Percentiles rank a stretch among this genome's conserved stretches.
phyloP scores from a whole-genome alignment of 176 grass and related monocot genomes.

The Poa pratensis region DNA sequence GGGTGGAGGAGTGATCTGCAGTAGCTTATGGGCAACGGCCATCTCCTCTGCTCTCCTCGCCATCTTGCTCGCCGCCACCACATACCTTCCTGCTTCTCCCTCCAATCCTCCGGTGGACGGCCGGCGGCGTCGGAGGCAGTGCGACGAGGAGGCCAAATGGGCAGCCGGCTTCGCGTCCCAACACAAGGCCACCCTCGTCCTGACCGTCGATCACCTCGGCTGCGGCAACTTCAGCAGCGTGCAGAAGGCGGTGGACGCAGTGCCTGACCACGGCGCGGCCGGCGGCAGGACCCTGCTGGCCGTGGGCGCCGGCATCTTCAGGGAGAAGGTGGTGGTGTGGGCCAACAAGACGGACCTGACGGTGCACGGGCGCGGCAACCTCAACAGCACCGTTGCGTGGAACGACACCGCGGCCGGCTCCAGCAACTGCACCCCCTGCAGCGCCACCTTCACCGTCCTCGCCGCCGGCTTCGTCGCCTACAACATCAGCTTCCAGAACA shows the following conservation, averaged over 20 bases:
- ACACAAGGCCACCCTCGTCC: constrained; percentile 64
- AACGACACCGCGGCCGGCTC: constrained; percentile 73
- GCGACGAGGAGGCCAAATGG: constrained; percentile 58
- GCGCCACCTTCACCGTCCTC: constrained; percentile 66
- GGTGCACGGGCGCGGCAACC: constrained; percentile 74
- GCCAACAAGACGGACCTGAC: constrained; percentile 67
- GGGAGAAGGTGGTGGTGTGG: constrained; percentile 82
- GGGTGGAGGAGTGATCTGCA: constrained; percentile 5
- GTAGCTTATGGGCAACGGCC: constrained; percentile 48
- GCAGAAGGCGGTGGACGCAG: constrained; percentile 72
- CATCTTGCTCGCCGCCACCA: constrained; percentile 58
- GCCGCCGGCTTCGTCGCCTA: constrained; percentile 65
- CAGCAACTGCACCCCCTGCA: constrained; percentile 63
- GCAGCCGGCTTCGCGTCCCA: constrained; percentile 41
- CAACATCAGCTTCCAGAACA: constrained; percentile 86
- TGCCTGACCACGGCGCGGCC: constrained; percentile 49
- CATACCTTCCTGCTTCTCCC: constrained; percentile 33
- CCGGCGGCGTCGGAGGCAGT: constrained; percentile 41
- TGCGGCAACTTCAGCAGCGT: constrained; percentile 79
- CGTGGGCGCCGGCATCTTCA: constrained; percentile 68
- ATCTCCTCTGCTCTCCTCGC: constrained; percentile 57
- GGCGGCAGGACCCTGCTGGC: constrained; percentile 57
- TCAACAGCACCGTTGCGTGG: constrained; percentile 64
- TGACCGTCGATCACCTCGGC: constrained; percentile 70
- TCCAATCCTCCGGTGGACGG: neutral